A percentile compares a stretch with the other conserved stretches of the same genome.
Conservation (phyloP, 2,329 filamentous ascomycete species). For the Aspergillus hiratsukae region DNA sequence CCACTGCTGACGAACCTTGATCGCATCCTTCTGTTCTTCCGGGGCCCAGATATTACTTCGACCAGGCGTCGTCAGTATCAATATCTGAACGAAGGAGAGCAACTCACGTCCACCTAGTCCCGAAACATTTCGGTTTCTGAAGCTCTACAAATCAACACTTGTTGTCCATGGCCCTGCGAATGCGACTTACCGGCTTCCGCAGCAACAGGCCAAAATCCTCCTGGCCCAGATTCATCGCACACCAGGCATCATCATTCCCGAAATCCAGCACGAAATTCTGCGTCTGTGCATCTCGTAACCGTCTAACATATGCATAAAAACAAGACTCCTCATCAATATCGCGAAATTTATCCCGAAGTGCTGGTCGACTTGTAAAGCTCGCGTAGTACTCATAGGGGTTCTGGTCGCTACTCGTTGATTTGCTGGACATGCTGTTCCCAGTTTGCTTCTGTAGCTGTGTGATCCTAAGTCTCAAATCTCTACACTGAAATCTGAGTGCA, state of each 20-base stretch:
- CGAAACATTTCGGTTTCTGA: conserved; percentile 46
- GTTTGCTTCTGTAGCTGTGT: background rate
- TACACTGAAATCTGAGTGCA: background rate
- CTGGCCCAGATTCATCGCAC: conserved; percentile 33
- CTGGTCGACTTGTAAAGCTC: conserved; percentile 16
- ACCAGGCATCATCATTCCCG: conserved; percentile 39
- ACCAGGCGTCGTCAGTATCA: conserved; percentile 4
- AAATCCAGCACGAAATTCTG: conserved; percentile 43
- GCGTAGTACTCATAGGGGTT: conserved; percentile 31
- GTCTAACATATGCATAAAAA: conserved; percentile 27
- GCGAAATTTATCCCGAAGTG: conserved; percentile 25
- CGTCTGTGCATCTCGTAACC: conserved; percentile 27
- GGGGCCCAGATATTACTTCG: conserved; percentile 66
- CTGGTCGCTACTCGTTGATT: conserved; percentile 8
- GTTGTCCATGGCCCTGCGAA: background rate
- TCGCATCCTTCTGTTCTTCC: conserved; percentile 52
- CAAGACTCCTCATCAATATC: conserved; percentile 35
- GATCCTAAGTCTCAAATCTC: background rate
- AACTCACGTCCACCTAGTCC: conserved; percentile 67
- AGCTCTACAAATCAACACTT: background rate
- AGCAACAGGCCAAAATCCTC: conserved; percentile 33
- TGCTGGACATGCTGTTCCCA: conserved; percentile 11
- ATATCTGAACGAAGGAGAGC: background rate
- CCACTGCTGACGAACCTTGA: conserved; percentile 38
- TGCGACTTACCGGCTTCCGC: conserved; percentile 27